Conservation (phyloP, 2,329 filamentous ascomycete genomes). For the Chaetomium strumarium region DNA sequence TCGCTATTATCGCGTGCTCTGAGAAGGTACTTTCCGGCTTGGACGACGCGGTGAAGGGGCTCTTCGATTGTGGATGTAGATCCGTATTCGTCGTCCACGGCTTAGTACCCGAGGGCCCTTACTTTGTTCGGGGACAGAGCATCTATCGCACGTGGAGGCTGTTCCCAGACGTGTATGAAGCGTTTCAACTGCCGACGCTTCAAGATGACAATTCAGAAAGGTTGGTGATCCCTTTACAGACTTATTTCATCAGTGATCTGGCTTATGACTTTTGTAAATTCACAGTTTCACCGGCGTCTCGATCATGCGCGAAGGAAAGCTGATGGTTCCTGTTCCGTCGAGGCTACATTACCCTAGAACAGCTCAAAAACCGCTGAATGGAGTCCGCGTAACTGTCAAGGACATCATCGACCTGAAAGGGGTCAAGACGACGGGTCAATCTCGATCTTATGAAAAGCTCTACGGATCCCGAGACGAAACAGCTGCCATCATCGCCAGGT, state of each 20-base stretch:
- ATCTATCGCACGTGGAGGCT: neutral
- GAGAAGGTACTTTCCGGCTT: no score
- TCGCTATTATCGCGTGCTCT: no score
- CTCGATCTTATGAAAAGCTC: constrained; percentile 1
- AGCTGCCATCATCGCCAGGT: neutral
- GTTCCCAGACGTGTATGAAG: neutral
- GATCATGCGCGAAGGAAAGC: no score
- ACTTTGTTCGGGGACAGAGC: no score
- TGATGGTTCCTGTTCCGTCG: neutral
- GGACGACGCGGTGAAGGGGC: no score
- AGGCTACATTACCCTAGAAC: neutral
- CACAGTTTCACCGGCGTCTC: neutral
- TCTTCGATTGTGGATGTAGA: no score
- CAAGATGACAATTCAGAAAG: neutral
- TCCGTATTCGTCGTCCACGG: no score
- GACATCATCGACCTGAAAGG: constrained; percentile 10
- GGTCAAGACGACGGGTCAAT: neutral
- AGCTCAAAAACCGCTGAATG: constrained; percentile 4
- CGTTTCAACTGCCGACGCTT: neutral
- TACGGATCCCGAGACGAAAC: neutral
- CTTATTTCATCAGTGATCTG: neutral
- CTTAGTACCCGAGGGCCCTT: no score
- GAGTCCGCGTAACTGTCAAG: constrained; percentile 9
- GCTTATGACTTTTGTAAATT: neutral
- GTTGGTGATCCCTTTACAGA: neutral